Evolutionary conservation across 148 eudicot species (phyloP).

Genomic region (Rheum nobile): DNA sequence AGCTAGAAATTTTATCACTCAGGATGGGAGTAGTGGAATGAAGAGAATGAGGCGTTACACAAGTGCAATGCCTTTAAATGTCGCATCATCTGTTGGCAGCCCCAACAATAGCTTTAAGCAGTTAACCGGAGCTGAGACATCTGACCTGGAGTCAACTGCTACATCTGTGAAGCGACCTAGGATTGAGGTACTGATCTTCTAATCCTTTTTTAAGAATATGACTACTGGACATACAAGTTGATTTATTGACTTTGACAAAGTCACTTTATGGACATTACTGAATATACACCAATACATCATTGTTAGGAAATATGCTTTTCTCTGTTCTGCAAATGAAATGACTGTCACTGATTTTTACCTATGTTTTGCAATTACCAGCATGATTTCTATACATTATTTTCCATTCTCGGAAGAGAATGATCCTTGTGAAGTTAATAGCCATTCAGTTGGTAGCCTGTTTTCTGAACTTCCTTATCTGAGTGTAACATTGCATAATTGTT

Average conservation of each 20-base stretch:
- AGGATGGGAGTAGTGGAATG: constrained; percentile 63
- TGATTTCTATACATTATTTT: neutral
- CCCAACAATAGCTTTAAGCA: constrained; percentile 51
- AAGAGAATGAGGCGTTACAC: constrained; percentile 80
- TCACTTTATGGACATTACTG: neutral
- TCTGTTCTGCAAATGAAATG: neutral
- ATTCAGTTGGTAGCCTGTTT: neutral
- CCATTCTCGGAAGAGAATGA: neutral
- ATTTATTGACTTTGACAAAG: neutral
- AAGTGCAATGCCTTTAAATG: constrained; percentile 79
- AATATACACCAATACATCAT: neutral
- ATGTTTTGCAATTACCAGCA: neutral
- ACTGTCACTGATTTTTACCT: neutral
- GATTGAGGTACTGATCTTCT: constrained; percentile 40
- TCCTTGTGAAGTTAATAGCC: neutral
- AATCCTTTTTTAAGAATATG: neutral
- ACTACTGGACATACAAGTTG: neutral
- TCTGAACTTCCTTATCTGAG: neutral
- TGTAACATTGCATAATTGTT: neutral
- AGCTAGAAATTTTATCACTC: constrained; percentile 68
- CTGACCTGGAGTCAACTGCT: constrained; percentile 82
- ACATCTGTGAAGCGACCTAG: constrained; percentile 70
- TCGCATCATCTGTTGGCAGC: constrained; percentile 64
- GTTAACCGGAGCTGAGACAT: constrained; percentile 41
- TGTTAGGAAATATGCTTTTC: neutral